Conservation (phyloP, 179 eudicot genomes). For the Actinidia arguta region DNA sequence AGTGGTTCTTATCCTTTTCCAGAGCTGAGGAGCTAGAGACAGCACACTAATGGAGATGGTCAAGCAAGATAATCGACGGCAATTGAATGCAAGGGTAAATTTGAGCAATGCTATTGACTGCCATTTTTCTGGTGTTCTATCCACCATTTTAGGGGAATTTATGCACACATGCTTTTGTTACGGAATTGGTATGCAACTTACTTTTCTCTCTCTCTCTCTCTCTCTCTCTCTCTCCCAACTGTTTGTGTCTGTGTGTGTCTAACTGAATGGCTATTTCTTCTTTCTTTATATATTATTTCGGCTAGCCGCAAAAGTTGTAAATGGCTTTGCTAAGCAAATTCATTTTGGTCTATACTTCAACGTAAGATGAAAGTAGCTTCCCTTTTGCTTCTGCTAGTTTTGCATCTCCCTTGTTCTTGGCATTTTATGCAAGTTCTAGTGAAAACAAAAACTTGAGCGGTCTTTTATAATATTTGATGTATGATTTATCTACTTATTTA, state of each 20-base stretch:
- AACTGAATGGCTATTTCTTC: neutral
- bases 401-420: conserved; percentile 6
- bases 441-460: neutral
- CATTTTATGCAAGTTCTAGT: neutral
- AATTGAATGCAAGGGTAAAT: conserved; percentile 80
- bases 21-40: conserved; percentile 94
- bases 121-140: conserved; percentile 1
- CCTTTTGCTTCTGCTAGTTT: neutral
- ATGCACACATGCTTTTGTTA: neutral
- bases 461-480: neutral
- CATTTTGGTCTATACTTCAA: neutral
- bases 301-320: neutral
- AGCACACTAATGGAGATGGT: conserved; percentile 88
- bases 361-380: neutral
- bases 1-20: conserved; percentile 29
- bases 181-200: neutral
- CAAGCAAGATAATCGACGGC: conserved; percentile 78
- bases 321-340: neutral
- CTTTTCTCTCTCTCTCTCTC: neutral
- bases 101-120: conserved; percentile 40
- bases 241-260: neutral
- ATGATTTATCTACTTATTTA: neutral
- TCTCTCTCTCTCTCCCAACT: neutral
- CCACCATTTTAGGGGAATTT: neutral
- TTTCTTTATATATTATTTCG: neutral